Percentiles rank a stretch among this genome's conserved stretches.
phyloP scores from a whole-genome alignment of 257 asterid genomes.

The Coffea eugenioides region DNA sequence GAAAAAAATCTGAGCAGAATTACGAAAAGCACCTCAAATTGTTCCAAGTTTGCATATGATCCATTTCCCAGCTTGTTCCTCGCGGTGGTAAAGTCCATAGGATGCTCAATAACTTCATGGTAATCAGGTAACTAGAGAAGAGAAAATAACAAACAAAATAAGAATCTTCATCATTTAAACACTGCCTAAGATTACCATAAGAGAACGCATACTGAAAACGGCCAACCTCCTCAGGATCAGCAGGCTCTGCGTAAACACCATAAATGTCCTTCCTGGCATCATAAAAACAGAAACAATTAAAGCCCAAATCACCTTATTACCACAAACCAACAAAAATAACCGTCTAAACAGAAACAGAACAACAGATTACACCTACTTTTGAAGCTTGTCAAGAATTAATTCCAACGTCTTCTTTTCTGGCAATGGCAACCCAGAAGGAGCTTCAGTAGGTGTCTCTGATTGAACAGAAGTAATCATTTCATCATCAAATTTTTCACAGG shows the following conservation, averaged over 20 bases:
- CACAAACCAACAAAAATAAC: slow-evolving; percentile 5
- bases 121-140: slow-evolving; percentile 91
- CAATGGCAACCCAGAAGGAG: slow-evolving; percentile 43
- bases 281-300: slow-evolving; percentile 30
- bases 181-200: slow-evolving; percentile 4
- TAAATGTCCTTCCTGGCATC: slow-evolving; percentile 90
- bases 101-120: slow-evolving; percentile 79
- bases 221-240: slow-evolving; percentile 96
- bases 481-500: neutral
- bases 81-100: slow-evolving; percentile 96
- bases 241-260: slow-evolving; percentile 96
- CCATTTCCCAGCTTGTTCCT: slow-evolving; percentile 83
- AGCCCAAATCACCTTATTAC: slow-evolving; percentile 11
- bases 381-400: slow-evolving; percentile 86
- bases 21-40: slow-evolving; percentile 57
- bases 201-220: neutral
- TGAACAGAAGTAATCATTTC: slow-evolving; percentile 3
- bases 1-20: neutral
- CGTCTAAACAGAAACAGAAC: slow-evolving; percentile 11
- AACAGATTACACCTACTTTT: slow-evolving; percentile 58
- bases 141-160: slow-evolving; percentile 14
- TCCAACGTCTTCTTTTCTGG: slow-evolving; percentile 87
- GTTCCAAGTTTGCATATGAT: slow-evolving; percentile 67
- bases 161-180: slow-evolving; percentile 15
- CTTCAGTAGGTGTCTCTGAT: slow-evolving; percentile 64